phyloP scores from a whole-genome alignment of 2,329 filamentous ascomycete species.

The Botrytis aclada region DNA sequence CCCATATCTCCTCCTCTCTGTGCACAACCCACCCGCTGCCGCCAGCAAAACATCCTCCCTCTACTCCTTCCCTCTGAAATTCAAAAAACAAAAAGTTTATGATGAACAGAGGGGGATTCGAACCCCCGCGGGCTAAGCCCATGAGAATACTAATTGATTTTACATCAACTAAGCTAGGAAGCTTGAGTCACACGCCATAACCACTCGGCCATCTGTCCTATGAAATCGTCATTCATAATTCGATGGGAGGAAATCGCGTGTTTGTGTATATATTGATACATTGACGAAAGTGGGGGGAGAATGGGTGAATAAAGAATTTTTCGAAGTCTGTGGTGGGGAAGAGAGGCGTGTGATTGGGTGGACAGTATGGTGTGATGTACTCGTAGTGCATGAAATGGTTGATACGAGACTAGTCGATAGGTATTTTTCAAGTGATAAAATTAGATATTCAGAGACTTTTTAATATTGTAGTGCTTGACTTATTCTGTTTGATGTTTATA shows the following conservation, averaged over 20 bases:
- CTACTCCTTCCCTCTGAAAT: neutral
- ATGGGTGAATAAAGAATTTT: neutral
- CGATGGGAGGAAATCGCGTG: rapidly evolving
- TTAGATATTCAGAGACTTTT: neutral
- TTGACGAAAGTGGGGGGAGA: rapidly evolving
- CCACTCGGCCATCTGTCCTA: constrained; percentile 12
- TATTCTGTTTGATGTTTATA: neutral
- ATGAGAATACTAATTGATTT: constrained; percentile 14
- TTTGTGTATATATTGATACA: rapidly evolving
- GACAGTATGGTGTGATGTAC: neutral
- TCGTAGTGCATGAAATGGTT: neutral
- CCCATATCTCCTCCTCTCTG: neutral
- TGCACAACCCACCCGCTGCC: neutral
- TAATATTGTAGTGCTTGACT: neutral
- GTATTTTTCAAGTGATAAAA: neutral
- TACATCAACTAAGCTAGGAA: neutral
- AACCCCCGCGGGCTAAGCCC: constrained; percentile 18
- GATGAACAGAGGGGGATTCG: constrained; percentile 20
- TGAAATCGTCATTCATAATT: neutral
- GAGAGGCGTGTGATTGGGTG: neutral
- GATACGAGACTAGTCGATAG: neutral
- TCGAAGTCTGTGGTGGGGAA: neutral
- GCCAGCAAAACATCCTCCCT: neutral
- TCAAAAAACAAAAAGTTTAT: neutral
- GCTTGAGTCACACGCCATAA: constrained; percentile 22